Base-by-base conservation (phyloP, 345 rosid genomes). In the Theobroma cacao region DNA sequence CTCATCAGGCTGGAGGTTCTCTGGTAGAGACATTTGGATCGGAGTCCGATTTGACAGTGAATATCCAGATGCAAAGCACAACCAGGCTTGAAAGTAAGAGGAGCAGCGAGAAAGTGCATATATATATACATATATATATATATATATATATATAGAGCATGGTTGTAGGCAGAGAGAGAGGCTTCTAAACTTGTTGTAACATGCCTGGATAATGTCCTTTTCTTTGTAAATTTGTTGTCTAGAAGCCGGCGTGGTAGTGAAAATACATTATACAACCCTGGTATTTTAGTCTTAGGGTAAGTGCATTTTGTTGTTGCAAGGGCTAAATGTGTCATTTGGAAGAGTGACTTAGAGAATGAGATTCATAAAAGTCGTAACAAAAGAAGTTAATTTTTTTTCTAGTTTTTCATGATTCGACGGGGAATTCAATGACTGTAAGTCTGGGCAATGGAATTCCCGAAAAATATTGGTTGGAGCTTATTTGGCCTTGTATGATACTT, bases 1-100 rank as follows among this genome's bases (percentile, higher is more conserved):
- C 0, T 67, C 81, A 43, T 85, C 85, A 0, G 89, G 80, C 7
- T 3, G 12, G 2, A 91, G 76, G 83, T 88, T 90, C 12, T 28
- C 3, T 6, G 92, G 95, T 1, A 86, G 77, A 58, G 52, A 71
- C 79, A 80, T 41, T 34, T 9, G 22, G 0, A 22, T 4, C 64
- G 36, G 12, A 15, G n/a, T 30, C 14, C 14, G 41, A 24, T 33
- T 17, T 63, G 40, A 62, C 11, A 8, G n/a, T 3, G 15, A 31
- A 6, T 31, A 20, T 4, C 30, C 18, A 34, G 38, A 17, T 2
- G 38, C 65, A 30, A 61, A 61, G 38, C 10, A 61, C 20, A 61
- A 24, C 14, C 65, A 61, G 38, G 38, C 14, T 41, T 67, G 31
- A 66, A 28, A 28, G 55, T 30, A 33, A n/a, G 41, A 53, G 53